These are phyloP conservation scores for Phytophthora citricola DNA, from an alignment of 352 stramenopile genomes.

Conservation along the genomic window DNA sequence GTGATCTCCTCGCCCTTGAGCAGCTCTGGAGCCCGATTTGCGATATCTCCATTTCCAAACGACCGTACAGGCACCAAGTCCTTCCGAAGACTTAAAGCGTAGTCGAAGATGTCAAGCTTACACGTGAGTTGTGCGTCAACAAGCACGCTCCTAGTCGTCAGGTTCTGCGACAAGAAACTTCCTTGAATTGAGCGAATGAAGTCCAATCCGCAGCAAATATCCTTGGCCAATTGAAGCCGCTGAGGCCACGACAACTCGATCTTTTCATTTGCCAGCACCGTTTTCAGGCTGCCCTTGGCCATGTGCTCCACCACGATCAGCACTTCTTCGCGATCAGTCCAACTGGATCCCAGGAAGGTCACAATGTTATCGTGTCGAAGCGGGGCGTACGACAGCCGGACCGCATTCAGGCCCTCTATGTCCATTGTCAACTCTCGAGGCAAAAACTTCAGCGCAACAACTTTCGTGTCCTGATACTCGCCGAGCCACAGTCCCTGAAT, in stretches of 20 bases:
- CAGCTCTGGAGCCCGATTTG: constrained; percentile 61
- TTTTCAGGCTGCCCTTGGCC: constrained; percentile 68
- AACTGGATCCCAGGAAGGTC: constrained; percentile 67
- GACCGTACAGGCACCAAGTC: constrained; percentile 46
- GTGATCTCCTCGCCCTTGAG: constrained; percentile 56
- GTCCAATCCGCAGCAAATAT: constrained; percentile 55
- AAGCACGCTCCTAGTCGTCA: constrained; percentile 70
- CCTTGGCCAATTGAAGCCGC: constrained; percentile 54
- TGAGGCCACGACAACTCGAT: constrained; percentile 62
- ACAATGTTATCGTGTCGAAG: constrained; percentile 77
- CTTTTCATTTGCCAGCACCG: constrained; percentile 55
- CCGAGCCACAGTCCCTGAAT: constrained; percentile 61
- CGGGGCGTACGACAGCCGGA: constrained; percentile 59
- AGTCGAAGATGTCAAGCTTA: constrained; percentile 84
- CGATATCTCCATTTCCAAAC: constrained; percentile 68
- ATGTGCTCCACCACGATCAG: constrained; percentile 83
- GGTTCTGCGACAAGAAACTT: constrained; percentile 48
- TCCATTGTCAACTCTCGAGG: constrained; percentile 44
- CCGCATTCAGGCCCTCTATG: constrained; percentile 50
- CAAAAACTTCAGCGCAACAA: constrained; percentile 66
- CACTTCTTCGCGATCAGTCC: constrained; percentile 61
- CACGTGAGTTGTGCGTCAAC: constrained; percentile 62
- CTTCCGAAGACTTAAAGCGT: constrained; percentile 55
- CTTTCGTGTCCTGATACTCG: constrained; percentile 49
- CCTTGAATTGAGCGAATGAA: constrained; percentile 57